These are phyloP conservation scores for Komagataella mondaviorum DNA, from an alignment of 805 yeast genomes.

Conservation along the genomic window DNA sequence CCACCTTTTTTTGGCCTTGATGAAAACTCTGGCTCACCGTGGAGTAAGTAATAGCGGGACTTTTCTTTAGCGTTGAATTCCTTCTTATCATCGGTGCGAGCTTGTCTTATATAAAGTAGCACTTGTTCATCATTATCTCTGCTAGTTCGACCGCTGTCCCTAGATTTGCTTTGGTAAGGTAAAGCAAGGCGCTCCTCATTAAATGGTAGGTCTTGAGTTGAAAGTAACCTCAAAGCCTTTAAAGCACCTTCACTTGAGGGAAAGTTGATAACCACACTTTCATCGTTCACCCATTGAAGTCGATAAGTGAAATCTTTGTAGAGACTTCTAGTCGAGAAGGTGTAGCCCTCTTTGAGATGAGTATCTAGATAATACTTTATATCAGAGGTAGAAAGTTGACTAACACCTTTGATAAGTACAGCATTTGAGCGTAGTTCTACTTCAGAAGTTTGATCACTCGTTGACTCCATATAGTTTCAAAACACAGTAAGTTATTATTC, in stretches of 20 bases:
- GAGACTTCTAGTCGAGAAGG: slow-evolving; percentile 14
- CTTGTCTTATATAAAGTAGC: slow-evolving; percentile 30
- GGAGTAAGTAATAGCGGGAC: slow-evolving; percentile 51
- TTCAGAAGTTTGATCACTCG: background rate
- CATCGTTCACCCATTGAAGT: slow-evolving; percentile 58
- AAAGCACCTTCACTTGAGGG: slow-evolving; percentile 15
- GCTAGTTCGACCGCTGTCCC: slow-evolving; percentile 21
- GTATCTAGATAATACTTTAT: slow-evolving; percentile 41
- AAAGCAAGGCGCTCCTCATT: slow-evolving; percentile 12
- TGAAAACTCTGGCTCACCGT: slow-evolving; percentile 50
- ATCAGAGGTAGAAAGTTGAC: slow-evolving; percentile 45
- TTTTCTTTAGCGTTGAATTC: slow-evolving; percentile 40
- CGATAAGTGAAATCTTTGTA: slow-evolving; percentile 19
- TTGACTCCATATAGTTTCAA: background rate
- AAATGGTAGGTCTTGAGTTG: background rate
- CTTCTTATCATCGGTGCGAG: slow-evolving; percentile 42
- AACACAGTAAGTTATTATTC: too few relatives aligned
- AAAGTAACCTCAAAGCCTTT: slow-evolving; percentile 8
- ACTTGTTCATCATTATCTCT: slow-evolving; percentile 11
- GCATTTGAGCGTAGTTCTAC: slow-evolving; percentile 18
- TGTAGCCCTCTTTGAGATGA: slow-evolving; percentile 21
- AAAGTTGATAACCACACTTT: slow-evolving; percentile 42
- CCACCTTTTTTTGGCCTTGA: background rate
- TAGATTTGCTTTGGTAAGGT: slow-evolving; percentile 17
- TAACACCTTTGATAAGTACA: slow-evolving; percentile 45